These are phyloP conservation scores for Geoglossum cookeanum DNA, from an alignment of 2,329 filamentous ascomycete species.

Conservation along the genomic window DNA sequence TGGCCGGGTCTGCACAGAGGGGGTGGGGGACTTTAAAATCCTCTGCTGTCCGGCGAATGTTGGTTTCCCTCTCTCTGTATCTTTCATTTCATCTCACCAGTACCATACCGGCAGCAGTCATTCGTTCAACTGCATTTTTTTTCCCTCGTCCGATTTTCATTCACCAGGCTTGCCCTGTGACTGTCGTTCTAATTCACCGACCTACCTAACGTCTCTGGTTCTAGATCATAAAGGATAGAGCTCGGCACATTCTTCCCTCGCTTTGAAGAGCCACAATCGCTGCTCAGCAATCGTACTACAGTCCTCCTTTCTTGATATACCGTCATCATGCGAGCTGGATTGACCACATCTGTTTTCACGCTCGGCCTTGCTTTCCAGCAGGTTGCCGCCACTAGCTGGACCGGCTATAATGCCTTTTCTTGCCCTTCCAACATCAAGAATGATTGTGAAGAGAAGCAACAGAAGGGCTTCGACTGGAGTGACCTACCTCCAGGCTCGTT, in stretches of 20 bases:
- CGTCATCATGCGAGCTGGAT: constrained; percentile 23
- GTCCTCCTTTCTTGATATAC: constrained; percentile 11
- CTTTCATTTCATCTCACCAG: constrained; percentile 8
- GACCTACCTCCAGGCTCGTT: constrained; percentile 43
- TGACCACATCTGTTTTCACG: constrained; percentile 23
- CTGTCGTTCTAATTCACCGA: neutral
- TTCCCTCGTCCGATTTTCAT: constrained; percentile 18
- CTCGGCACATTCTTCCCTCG: constrained; percentile 11
- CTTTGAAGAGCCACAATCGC: constrained; percentile 12
- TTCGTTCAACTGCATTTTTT: constrained; percentile 25
- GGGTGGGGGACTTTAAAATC: neutral
- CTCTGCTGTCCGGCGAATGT: neutral
- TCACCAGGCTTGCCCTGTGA: neutral
- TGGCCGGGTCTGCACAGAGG: too few species aligned
- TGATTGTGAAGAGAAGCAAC: constrained; percentile 46
- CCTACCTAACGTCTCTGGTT: constrained; percentile 11
- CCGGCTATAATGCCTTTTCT: constrained; percentile 35
- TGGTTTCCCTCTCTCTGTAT: constrained; percentile 2
- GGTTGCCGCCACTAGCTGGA: constrained; percentile 30
- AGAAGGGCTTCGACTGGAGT: constrained; percentile 58
- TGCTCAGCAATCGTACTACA: constrained; percentile 10
- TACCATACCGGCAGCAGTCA: constrained; percentile 21
- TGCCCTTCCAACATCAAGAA: constrained; percentile 59
- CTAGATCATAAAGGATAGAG: neutral
- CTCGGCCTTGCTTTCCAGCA: constrained; percentile 28